phyloP scores from a whole-genome alignment of 371 early-diverging fungal species.

The Mortierella sp. region DNA sequence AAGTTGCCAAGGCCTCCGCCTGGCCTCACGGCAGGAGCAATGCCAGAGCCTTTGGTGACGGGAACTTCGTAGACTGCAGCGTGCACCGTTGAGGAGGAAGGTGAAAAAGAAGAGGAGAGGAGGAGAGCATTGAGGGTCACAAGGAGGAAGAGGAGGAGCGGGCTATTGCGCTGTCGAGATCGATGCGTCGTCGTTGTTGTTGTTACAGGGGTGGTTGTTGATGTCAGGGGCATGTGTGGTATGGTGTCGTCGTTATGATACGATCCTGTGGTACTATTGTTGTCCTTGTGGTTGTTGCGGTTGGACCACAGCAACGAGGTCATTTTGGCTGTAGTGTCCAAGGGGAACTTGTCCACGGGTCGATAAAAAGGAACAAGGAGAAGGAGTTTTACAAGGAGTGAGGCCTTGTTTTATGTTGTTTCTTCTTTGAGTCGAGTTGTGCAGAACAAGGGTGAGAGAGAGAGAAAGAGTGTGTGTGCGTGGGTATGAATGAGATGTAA shows the following conservation, averaged over 20 bases:
- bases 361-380: neutral
- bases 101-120: conserved; percentile 18
- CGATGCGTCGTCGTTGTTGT: neutral
- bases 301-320: conserved; percentile 11
- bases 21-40: neutral
- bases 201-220: neutral
- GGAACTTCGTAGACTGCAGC: conserved; percentile 26
- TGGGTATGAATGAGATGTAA: neutral
- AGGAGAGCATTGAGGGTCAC: conserved; percentile 22
- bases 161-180: neutral
- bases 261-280: neutral
- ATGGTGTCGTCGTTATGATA: neutral
- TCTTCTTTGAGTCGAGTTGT: neutral
- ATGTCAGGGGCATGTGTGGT: neutral
- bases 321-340: neutral
- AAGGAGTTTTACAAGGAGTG: too few relatives aligned
- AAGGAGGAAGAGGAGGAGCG: conserved; percentile 20
- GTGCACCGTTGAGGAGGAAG: conserved; percentile 16
- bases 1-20: conserved; percentile 15
- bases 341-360: conserved; percentile 1
- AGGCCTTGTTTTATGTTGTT: neutral
- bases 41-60: conserved; percentile 25
- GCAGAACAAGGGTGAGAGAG: too few relatives aligned
- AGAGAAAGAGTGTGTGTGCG: neutral
- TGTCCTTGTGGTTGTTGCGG: neutral